These are phyloP conservation scores for Pachyrhizus erosus DNA, from an alignment of 306 rosid species.

Conservation along the genomic window DNA sequence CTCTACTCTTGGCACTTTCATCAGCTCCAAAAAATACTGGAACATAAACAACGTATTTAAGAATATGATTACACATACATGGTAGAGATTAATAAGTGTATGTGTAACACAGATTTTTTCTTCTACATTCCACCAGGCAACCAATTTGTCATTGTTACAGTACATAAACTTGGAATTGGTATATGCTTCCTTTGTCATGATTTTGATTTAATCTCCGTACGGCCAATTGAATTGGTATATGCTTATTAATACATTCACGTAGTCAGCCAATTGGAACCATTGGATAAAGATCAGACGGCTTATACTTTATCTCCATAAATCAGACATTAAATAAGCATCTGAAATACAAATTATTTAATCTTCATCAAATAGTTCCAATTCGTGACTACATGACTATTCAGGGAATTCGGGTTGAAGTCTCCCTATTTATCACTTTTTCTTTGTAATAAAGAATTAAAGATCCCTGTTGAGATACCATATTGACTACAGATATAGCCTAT, in stretches of 20 bases:
- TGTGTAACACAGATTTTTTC: neutral
- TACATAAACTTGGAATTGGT: neutral
- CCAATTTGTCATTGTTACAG: neutral
- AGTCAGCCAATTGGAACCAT: neutral
- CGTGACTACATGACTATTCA: too few relatives aligned
- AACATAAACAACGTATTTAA: constrained; percentile 44
- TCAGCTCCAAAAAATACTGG: constrained; percentile 90
- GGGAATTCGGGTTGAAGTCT: too few relatives aligned
- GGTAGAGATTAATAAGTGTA: neutral
- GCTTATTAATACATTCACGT: neutral
- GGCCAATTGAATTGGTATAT: too few relatives aligned
- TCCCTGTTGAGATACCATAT: too few relatives aligned
- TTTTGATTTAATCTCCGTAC: too few relatives aligned
- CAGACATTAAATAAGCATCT: neutral
- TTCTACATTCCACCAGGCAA: neutral
- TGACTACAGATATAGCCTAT: too few relatives aligned
- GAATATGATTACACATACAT: constrained; percentile 7
- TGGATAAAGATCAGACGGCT: too few relatives aligned
- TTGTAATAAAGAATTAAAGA: too few relatives aligned
- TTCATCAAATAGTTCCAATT: neutral
- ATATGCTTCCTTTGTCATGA: too few relatives aligned
- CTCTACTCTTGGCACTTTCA: constrained; percentile 97
- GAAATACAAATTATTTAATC: neutral
- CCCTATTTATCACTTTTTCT: too few relatives aligned
- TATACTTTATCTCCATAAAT: too few relatives aligned